These are phyloP conservation scores for Lepiota subincarnata DNA, from an alignment of 768 basidiomycete genomes.

Conservation along the genomic window DNA sequence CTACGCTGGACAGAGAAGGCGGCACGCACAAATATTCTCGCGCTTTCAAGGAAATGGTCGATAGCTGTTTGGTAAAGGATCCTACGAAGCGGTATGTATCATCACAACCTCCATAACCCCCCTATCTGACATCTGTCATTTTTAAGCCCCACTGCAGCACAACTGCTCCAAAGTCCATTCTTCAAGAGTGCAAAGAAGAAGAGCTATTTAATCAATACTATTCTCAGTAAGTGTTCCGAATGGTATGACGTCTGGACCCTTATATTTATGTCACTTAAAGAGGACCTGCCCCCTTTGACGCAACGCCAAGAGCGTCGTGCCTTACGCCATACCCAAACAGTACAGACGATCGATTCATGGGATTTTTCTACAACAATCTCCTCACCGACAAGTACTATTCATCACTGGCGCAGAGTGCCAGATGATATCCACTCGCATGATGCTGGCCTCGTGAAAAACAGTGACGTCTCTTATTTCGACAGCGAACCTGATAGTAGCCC, in stretches of 20 bases:
- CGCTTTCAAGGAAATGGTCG: slow-evolving; percentile 79
- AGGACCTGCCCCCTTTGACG: slow-evolving; percentile 68
- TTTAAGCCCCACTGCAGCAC: slow-evolving; percentile 67
- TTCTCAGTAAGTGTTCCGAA: slow-evolving; percentile 46
- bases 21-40: slow-evolving; percentile 75
- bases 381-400: slow-evolving; percentile 30
- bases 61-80: slow-evolving; percentile 81
- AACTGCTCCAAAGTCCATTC: slow-evolving; percentile 74
- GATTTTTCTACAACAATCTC: slow-evolving; percentile 59
- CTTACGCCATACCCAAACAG: slow-evolving; percentile 28
- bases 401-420: slow-evolving; percentile 21
- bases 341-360: slow-evolving; percentile 72
- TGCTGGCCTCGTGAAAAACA: not conserved
- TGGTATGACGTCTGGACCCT: not conserved
- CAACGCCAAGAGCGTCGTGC: slow-evolving; percentile 68
- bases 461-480: not conserved
- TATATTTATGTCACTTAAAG: slow-evolving; percentile 23
- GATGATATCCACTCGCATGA: not conserved
- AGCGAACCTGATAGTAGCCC: not conserved
- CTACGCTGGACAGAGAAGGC: slow-evolving; percentile 68
- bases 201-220: slow-evolving; percentile 68
- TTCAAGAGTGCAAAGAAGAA: slow-evolving; percentile 80
- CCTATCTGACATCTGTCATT: not conserved
- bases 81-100: slow-evolving; percentile 63
- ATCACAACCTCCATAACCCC: not conserved